Percentiles rank a stretch among this genome's conserved stretches.
Conservation (phyloP, 495 filamentous ascomycete species). For the Penicillium daleae region DNA sequence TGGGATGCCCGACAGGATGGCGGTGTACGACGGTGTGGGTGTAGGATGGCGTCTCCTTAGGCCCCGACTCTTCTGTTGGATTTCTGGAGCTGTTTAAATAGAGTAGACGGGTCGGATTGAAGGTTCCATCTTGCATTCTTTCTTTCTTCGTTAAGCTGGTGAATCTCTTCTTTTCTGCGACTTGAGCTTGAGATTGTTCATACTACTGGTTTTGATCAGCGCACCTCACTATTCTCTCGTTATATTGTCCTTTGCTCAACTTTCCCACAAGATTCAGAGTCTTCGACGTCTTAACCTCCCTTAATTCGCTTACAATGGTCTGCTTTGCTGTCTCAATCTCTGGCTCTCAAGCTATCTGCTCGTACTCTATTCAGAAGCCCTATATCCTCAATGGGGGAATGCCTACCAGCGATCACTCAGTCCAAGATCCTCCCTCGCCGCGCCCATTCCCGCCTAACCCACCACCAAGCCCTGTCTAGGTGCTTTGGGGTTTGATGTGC, state of each 20-base stretch:
- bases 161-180: not conserved
- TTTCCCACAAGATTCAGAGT: not conserved
- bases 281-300: not conserved
- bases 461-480: slow-evolving; percentile 47
- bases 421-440: slow-evolving; percentile 45
- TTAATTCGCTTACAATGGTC: slow-evolving; percentile 13
- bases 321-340: not conserved
- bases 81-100: slow-evolving; percentile 27
- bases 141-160: not conserved
- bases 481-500: not conserved
- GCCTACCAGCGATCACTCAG: slow-evolving; percentile 28
- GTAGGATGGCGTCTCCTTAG: slow-evolving; percentile 20
- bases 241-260: not conserved
- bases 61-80: slow-evolving; percentile 14
- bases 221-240: not conserved
- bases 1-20: slow-evolving; percentile 36
- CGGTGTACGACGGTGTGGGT: slow-evolving; percentile 41
- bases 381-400: slow-evolving; percentile 14
- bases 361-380: not conserved
- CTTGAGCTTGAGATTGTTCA: not conserved
- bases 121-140: not conserved
- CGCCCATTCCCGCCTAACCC: slow-evolving; percentile 48
- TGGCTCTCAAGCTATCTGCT: not conserved
- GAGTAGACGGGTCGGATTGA: slow-evolving; percentile 8
- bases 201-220: not conserved